Conservation (phyloP, 208 protist species). For the Herpetomonas samuelpessoai region DNA sequence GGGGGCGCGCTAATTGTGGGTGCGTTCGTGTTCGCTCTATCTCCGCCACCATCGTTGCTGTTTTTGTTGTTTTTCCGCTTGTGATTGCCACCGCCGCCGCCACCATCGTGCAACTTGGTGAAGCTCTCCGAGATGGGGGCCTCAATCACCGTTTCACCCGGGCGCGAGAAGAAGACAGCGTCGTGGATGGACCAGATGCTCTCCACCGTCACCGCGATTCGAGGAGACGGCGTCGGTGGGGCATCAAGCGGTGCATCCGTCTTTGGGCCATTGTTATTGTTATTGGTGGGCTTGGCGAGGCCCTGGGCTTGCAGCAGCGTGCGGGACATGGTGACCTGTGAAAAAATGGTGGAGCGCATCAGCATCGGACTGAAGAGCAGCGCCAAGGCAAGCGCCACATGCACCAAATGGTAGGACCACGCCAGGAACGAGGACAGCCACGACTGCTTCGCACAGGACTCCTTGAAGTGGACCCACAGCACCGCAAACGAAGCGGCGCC, state of each 20-base stretch:
- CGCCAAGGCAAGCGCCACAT: slow-evolving; percentile 28
- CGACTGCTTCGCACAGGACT: slow-evolving; percentile 15
- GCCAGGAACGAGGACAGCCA: slow-evolving; percentile 23
- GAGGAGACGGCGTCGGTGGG: not conserved
- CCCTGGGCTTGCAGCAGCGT: slow-evolving; percentile 34
- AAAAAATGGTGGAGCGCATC: slow-evolving; percentile 39
- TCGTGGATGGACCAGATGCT: slow-evolving; percentile 50
- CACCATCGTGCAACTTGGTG: slow-evolving; percentile 1
- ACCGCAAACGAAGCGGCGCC: not conserved
- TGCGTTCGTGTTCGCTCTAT: not conserved
- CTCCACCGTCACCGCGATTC: slow-evolving; percentile 17
- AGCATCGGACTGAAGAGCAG: slow-evolving; percentile 32
- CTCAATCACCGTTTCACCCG: slow-evolving; percentile 25
- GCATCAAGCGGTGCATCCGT: not conserved
- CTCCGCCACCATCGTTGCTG: slow-evolving; percentile 2
- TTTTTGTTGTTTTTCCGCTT: slow-evolving; percentile 12
- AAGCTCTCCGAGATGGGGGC: slow-evolving; percentile 33
- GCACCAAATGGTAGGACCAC: slow-evolving; percentile 28
- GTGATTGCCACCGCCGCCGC: slow-evolving; percentile 13
- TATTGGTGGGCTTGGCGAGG: slow-evolving; percentile 5
- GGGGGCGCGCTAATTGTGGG: not conserved
- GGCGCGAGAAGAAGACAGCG: slow-evolving; percentile 38
- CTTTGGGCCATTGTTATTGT: not conserved
- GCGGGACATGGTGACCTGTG: slow-evolving; percentile 25
- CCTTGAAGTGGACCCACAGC: not conserved